Base-by-base conservation (phyloP, 306 rosid genomes). In the Fragaria ananassa region DNA sequence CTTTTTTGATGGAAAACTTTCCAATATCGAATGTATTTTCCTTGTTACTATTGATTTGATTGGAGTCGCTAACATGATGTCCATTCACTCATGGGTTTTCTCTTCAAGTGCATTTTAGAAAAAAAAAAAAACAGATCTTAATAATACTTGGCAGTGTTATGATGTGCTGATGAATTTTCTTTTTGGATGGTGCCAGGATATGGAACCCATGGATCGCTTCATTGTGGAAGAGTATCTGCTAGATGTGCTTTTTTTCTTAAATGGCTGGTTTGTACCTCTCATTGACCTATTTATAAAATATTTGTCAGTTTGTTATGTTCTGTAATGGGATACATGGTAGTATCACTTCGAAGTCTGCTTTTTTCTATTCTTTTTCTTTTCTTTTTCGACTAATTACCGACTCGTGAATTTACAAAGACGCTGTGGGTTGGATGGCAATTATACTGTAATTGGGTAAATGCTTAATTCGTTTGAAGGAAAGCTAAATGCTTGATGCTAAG, bases 141-240 rank as follows among this genome's bases (percentile, higher is more conserved):
- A 18, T 4, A 23, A 10, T 31, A 31, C n/a, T 78, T 12, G 4
- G 8, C 19, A 17, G 47, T 19, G 65, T 64, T 66, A 61, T 63
- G 14, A 4, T 81, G 63, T 15, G 8, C 72, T 70, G 23, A 34
- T 71, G 63, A n/a, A 39, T 72, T 65, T 44, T 80, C 74, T 41
- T n/a, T 66, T 18, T 37, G 49, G 47, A 66, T 25, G 54, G 68
- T 92, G 80, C 61, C 97, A 96, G 99, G 99, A 96, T 65, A 56
- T 96, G 71, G 93, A 89, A 81, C 98, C 98, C 45, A 86, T 96
- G 74, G 99, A 96, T 79, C 92, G 91, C 64, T 96, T 89, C 80
- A 89, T 96, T 53, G 85, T 96, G 93, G 99, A 96, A 86, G 99
- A 96, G 82, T 96, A 90, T 88, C 92, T 96, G 61, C 87, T 96